phyloP scores from a whole-genome alignment of 495 filamentous ascomycete species.

The Usnea hakonensis region DNA sequence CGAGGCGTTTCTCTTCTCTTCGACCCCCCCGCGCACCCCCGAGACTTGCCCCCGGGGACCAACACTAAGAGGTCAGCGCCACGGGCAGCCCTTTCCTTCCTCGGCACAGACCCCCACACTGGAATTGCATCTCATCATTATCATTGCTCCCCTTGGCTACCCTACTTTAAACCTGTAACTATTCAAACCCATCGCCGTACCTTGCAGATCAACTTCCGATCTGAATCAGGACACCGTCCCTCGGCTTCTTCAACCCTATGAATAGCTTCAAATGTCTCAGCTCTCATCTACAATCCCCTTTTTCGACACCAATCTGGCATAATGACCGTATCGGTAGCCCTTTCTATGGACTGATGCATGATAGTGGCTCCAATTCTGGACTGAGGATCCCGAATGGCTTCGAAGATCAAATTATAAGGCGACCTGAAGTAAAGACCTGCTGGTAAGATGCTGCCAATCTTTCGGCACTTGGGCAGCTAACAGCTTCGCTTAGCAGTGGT shows the following conservation, averaged over 20 bases:
- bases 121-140: not conserved
- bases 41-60: not conserved
- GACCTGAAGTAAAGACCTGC: not conserved
- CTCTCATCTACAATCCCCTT: not conserved
- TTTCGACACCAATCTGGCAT: not conserved
- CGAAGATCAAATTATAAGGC: not conserved
- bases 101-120: conserved; percentile 9
- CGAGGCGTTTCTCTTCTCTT: not conserved
- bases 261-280: not conserved
- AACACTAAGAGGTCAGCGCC: not conserved
- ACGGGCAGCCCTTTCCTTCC: conserved; percentile 4
- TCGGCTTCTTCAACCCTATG: conserved; percentile 8
- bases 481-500: not conserved
- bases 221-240: not conserved
- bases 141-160: not conserved
- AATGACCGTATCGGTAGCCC: not conserved
- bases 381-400: not conserved
- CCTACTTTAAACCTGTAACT: not conserved
- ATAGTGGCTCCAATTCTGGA: not conserved
- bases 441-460: not conserved
- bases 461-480: not conserved
- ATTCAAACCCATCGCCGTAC: conserved; percentile 10
- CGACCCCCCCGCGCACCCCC: conserved; percentile 3
- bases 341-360: not conserved
- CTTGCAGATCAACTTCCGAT: conserved; percentile 5